Evolutionary conservation across 768 basidiomycete species (phyloP).

Genomic region (Leccinum obscurum): DNA sequence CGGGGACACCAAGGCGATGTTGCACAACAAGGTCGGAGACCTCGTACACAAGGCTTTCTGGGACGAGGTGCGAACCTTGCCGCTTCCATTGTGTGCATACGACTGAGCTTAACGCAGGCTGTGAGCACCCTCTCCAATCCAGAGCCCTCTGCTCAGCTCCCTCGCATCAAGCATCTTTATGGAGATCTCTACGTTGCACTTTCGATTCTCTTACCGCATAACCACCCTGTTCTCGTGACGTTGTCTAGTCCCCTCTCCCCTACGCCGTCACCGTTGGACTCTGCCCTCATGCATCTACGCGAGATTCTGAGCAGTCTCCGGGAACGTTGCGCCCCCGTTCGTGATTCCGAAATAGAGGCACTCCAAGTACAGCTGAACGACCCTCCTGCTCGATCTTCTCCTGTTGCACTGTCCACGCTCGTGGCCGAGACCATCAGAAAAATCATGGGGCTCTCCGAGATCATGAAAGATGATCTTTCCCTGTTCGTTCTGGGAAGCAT

Average conservation of each 20-base stretch:
- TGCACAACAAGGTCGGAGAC: conserved; percentile 49
- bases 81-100: conserved; percentile 6
- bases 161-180: conserved; percentile 58
- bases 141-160: conserved; percentile 57
- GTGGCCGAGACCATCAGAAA: conserved; percentile 49
- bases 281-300: conserved; percentile 52
- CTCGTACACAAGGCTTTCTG: conserved; percentile 68
- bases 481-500: conserved; percentile 64
- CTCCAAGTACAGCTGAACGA: conserved; percentile 39
- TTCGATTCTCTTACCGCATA: conserved; percentile 56
- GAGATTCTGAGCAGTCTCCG: conserved; percentile 54
- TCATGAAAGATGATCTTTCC: conserved; percentile 71
- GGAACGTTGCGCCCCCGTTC: conserved; percentile 65
- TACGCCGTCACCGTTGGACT: conserved; percentile 64
- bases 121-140: conserved; percentile 54
- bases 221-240: conserved; percentile 48
- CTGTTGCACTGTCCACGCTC: conserved; percentile 43
- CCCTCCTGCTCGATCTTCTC: conserved; percentile 2
- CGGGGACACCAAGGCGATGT: conserved; percentile 28
- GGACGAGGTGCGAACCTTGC: conserved; percentile 56
- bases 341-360: conserved; percentile 54
- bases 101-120: conserved; percentile 45
- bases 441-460: conserved; percentile 52
- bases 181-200: conserved; percentile 52
- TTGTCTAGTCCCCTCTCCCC: conserved; percentile 64